Percentiles rank a stretch among this genome's conserved stretches.
These are phyloP conservation scores for Vitis hybrid DNA, from an alignment of 177 flowering plant genomes.

Conservation along the genomic window DNA sequence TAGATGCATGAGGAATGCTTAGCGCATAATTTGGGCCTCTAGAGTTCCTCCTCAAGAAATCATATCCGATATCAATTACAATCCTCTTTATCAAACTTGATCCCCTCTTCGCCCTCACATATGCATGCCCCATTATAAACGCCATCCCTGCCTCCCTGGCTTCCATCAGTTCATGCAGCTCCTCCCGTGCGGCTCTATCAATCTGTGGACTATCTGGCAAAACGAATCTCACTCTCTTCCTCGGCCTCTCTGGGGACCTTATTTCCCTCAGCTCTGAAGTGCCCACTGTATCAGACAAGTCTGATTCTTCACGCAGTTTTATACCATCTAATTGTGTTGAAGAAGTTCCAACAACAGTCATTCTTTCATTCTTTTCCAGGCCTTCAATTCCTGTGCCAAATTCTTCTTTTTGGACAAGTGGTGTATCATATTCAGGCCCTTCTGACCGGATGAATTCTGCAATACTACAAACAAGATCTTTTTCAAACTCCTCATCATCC, in stretches of 20 bases:
- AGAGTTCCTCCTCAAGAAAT: constrained; percentile 68
- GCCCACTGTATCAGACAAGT: constrained; percentile 16
- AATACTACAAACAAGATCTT: constrained; percentile 72
- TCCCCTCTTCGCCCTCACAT: constrained; percentile 59
- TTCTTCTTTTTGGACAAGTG: too few relatives aligned
- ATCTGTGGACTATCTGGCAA: constrained; percentile 50
- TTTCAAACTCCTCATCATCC: constrained; percentile 72
- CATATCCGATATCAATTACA: constrained; percentile 64
- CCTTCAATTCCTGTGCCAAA: constrained; percentile 13
- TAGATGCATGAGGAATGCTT: constrained; percentile 64
- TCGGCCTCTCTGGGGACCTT: constrained; percentile 27
- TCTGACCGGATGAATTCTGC: constrained; percentile 71
- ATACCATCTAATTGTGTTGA: constrained; percentile 34
- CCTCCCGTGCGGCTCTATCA: constrained; percentile 34
- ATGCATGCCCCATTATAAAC: constrained; percentile 65
- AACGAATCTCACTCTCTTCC: constrained; percentile 65
- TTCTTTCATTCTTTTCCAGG: constrained; percentile 39
- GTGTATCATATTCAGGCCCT: constrained; percentile 19
- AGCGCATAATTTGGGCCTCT: constrained; percentile 58
- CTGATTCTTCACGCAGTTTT: constrained; percentile 37
- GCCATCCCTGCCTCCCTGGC: constrained; percentile 85
- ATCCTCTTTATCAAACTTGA: constrained; percentile 60
- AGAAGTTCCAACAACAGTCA: constrained; percentile 75
- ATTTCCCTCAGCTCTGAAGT: constrained; percentile 33
- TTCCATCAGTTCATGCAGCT: constrained; percentile 64